phyloP scores from a whole-genome alignment of 345 rosid species.

The Hirschfeldia incana region DNA sequence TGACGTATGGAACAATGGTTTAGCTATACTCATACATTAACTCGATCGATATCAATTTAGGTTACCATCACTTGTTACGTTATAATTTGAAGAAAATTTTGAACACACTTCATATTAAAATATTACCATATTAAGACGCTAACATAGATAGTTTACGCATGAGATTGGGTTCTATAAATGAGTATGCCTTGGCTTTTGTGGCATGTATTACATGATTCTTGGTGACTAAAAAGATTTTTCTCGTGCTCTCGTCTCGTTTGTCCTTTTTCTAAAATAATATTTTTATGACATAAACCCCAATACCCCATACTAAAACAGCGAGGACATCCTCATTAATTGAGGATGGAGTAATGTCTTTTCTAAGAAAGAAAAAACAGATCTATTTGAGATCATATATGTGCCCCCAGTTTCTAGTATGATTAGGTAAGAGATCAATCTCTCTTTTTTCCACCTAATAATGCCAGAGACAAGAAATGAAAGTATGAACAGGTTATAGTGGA shows the following conservation, averaged over 20 bases:
- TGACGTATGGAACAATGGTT: background rate
- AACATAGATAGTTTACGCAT: background rate
- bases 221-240: conserved; percentile 1
- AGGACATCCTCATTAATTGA: conserved; percentile 10
- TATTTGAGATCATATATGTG: conserved; percentile 21
- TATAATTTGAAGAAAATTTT: background rate
- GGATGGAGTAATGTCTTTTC: conserved; percentile 23
- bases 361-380: conserved; percentile 14
- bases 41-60: background rate
- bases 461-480: conserved; percentile 28
- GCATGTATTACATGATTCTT: conserved; percentile 3
- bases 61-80: background rate
- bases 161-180: background rate
- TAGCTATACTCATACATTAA: background rate
- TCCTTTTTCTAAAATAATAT: background rate
- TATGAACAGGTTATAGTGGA: conserved; percentile 29
- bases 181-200: conserved; percentile 6
- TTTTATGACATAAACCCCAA: background rate
- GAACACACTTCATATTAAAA: background rate
- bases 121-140: background rate
- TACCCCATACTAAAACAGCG: conserved; percentile 17
- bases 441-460: conserved; percentile 33
- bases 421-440: conserved; percentile 30
- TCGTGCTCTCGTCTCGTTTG: background rate
- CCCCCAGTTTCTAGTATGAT: conserved; percentile 20